phyloP scores from a whole-genome alignment of 768 basidiomycete genomes.

The Boletellus sp. region DNA sequence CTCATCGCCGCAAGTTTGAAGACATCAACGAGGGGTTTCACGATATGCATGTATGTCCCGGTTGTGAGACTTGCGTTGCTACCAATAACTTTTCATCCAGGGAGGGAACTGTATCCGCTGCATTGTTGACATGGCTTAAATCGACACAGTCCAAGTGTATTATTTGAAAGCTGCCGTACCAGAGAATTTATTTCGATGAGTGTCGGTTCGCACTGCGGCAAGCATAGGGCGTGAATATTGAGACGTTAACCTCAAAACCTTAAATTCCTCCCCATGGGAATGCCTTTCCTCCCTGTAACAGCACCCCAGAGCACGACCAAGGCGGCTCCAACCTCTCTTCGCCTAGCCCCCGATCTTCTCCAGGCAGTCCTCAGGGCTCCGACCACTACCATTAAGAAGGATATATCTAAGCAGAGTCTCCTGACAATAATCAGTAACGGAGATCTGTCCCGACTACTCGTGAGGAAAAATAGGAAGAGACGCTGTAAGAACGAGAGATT shows the following conservation, averaged over 20 bases:
- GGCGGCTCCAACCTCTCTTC: slow-evolving; percentile 65
- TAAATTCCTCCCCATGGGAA: slow-evolving; percentile 39
- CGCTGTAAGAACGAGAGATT: slow-evolving; percentile 47
- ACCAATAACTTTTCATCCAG: slow-evolving; percentile 24
- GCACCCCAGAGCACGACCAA: slow-evolving; percentile 68
- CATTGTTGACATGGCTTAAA: slow-evolving; percentile 82
- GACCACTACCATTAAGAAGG: slow-evolving; percentile 67
- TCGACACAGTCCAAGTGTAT: slow-evolving; percentile 3
- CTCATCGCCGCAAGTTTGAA: slow-evolving; percentile 70
- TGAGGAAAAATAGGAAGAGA: slow-evolving; percentile 55
- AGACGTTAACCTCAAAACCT: slow-evolving; percentile 5
- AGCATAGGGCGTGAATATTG: slow-evolving; percentile 12
- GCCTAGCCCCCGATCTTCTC: slow-evolving; percentile 64
- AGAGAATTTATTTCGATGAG: neutral
- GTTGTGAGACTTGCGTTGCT: neutral
- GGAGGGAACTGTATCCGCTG: slow-evolving; percentile 90
- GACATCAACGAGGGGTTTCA: slow-evolving; percentile 87
- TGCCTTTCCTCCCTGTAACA: slow-evolving; percentile 55
- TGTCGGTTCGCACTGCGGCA: neutral
- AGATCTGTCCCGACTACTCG: slow-evolving; percentile 51
- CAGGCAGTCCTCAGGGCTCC: slow-evolving; percentile 55
- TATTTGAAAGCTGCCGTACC: neutral
- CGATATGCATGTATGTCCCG: slow-evolving; percentile 87
- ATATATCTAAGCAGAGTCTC: slow-evolving; percentile 72
- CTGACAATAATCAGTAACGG: slow-evolving; percentile 67